Evolutionary conservation across 768 basidiomycete genomes (phyloP), one percentile per base, ranked within the genome.

Genomic region (Mycena sanguinolenta): DNA sequence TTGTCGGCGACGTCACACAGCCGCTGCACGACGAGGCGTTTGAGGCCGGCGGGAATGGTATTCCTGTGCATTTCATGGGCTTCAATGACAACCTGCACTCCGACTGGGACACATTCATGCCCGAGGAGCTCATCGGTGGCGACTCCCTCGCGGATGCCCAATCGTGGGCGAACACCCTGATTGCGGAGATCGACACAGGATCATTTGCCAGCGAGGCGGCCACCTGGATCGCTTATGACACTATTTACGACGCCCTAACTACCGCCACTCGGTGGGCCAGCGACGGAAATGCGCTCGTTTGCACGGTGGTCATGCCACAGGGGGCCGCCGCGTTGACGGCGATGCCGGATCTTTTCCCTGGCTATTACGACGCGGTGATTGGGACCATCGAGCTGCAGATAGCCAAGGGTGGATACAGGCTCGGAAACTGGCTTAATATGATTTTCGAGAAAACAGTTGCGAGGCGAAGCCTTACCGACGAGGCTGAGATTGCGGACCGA

Each of bases 401-500:
- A 30, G 77, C 79, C 14, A 77, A 77, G 65, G 76, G 73, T 42
- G 80, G 80, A 1, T 79, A 75, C 65, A 77, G 80, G 9, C 78
- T 81, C 25, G 80, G 76, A 12, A 78, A 78, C 16, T 81, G 80
- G 80, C 75, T 81, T 32, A 80, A 81, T 54, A 74, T 75, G 49
- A 63, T 81, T 25, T 66, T 28, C 54, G 27, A 23, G 25, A 9
- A 2, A 8, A 52, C 53, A 25, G 36, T 63, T 21, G 62, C 62
- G 62, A 60, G 17, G 44, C 44, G 59, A 19, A 30, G 14, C 27
- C 1, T 59, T 10, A 25, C 6, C 19, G 57, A 34, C 32, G 57
- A 38, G 36, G 5, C 38, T 25, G 21, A 34, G 32, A 34, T 12
- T 36, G 54, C 32, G 54, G 13, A 58, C n/a, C 4, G 30, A 14